A percentile compares a stretch with the other conserved stretches of the same genome.
Conservation (phyloP, 1,284 basidiomycete species). For the Athelia psychrophila region DNA sequence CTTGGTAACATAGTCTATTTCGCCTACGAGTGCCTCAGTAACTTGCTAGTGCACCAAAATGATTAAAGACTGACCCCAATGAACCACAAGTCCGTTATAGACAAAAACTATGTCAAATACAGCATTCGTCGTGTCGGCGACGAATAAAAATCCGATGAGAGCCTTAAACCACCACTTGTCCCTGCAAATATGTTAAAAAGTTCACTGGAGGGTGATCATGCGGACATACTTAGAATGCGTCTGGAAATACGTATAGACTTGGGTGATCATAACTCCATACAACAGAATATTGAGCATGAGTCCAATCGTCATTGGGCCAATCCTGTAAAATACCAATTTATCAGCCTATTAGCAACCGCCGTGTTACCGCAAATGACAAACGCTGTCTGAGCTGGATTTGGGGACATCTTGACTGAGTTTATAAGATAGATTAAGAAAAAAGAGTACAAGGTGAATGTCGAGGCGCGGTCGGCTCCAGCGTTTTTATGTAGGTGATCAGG, state of each 20-base stretch:
- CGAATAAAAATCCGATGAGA: slow-evolving; percentile 16
- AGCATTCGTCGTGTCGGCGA: slow-evolving; percentile 28
- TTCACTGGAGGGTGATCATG: background rate
- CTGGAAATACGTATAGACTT: slow-evolving; percentile 24
- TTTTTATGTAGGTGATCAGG: no score
- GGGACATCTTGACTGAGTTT: no score
- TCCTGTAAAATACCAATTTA: background rate
- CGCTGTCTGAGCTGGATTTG: no score
- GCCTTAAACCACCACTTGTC: background rate
- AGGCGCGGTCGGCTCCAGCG: no score
- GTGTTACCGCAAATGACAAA: no score
- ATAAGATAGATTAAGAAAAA: no score
- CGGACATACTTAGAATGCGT: slow-evolving; percentile 4
- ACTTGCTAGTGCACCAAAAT: background rate
- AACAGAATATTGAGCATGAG: slow-evolving; percentile 25
- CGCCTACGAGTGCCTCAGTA: background rate
- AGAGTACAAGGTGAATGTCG: no score
- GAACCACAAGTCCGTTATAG: slow-evolving; percentile 25
- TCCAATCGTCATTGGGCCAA: slow-evolving; percentile 28
- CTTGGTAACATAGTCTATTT: background rate
- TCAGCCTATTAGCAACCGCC: no score
- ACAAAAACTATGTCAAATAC: slow-evolving; percentile 24
- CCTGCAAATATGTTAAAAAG: background rate
- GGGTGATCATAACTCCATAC: slow-evolving; percentile 26
- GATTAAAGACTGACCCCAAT: slow-evolving; percentile 15